Evolutionary conservation across 2,329 filamentous ascomycete species (phyloP), one percentile per base, ranked within the genome.

Genomic region (Fusarium torulosum): DNA sequence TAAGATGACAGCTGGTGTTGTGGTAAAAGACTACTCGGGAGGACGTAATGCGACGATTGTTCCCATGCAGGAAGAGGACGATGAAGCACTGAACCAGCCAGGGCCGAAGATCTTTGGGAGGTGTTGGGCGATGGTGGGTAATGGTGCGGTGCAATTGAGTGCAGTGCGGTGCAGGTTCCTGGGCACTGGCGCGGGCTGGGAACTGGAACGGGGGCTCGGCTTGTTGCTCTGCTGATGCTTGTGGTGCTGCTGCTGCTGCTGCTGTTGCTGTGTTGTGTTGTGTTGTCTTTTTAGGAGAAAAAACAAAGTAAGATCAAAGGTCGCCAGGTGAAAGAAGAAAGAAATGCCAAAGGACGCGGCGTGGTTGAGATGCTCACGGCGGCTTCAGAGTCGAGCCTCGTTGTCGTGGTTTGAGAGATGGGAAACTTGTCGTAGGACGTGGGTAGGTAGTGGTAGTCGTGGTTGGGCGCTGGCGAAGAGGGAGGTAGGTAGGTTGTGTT

Each of bases 31-130:
- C 51, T 55, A 65, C 59, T 65, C 56, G 52, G 43, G 43, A 31
- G 57, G 61, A 31, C 17, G 47, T 49, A 51, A 64, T 62, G 66
- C 63, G 66, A 53, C 63, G 67, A 62, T 65, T 69, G 46, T 58
- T 74, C 68, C 59, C 67, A 71, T 60, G 46, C 53, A 64, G 54
- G 61, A 63, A 60, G 63, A 53, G 47, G 45, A 60, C 61, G 59
- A 61, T 53, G 43, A 71, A 72, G 70, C 73, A 68, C 73, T 74
- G 73, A 75, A 67, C 73, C 73, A 73, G 73, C 71, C 73, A 75
- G 73, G 64, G 63, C 72, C 69, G 66, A 63, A 60, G 60, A 56
- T 69, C 40, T 66, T 66, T 55, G 70, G 60, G 58, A 68, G 59
- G 63, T 62, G 63, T 63, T 63, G 59, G 70, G 57, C 51, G 65